These are phyloP conservation scores for Podospora didyma DNA, from an alignment of 495 filamentous ascomycete species.

Conservation along the genomic window DNA sequence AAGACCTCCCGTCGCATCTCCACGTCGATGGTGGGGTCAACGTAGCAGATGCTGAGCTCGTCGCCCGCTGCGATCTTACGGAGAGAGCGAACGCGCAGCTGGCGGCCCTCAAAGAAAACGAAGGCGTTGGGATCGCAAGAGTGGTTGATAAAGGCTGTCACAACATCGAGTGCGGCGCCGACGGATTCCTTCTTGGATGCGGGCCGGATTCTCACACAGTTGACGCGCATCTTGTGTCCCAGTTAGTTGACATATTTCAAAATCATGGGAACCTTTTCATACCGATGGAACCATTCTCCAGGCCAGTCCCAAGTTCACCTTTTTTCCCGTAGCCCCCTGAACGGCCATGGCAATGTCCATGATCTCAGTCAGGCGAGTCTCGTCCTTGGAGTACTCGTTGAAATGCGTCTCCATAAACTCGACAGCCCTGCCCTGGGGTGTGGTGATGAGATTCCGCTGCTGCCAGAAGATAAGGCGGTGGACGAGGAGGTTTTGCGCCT, in stretches of 20 bases:
- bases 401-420: conserved; percentile 17
- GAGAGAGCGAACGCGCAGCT: conserved; percentile 37
- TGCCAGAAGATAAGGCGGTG: conserved; percentile 15
- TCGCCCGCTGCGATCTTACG: conserved; percentile 41
- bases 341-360: conserved; percentile 9
- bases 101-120: conserved; percentile 54
- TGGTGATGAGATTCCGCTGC: conserved; percentile 9
- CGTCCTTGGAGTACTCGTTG: conserved; percentile 7
- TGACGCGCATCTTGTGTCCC: conserved; percentile 15
- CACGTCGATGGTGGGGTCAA: conserved; percentile 55
- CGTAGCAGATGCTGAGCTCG: conserved; percentile 67
- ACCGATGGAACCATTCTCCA: conserved; percentile 20
- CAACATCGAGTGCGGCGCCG: conserved; percentile 58
- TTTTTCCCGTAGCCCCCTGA: conserved; percentile 3
- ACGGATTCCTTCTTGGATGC: conserved; percentile 46
- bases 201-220: conserved; percentile 13
- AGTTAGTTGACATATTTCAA: not conserved
- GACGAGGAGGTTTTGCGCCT: conserved; percentile 8
- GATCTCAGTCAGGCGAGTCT: conserved; percentile 8
- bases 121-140: conserved; percentile 67
- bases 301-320: conserved; percentile 6
- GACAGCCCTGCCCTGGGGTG: conserved; percentile 6
- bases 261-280: not conserved
- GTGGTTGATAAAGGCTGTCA: conserved; percentile 61
- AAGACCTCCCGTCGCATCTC: conserved; percentile 42